phyloP scores from a whole-genome alignment of 2,329 filamentous ascomycete species.

The Sporothrix dimorphospora region DNA sequence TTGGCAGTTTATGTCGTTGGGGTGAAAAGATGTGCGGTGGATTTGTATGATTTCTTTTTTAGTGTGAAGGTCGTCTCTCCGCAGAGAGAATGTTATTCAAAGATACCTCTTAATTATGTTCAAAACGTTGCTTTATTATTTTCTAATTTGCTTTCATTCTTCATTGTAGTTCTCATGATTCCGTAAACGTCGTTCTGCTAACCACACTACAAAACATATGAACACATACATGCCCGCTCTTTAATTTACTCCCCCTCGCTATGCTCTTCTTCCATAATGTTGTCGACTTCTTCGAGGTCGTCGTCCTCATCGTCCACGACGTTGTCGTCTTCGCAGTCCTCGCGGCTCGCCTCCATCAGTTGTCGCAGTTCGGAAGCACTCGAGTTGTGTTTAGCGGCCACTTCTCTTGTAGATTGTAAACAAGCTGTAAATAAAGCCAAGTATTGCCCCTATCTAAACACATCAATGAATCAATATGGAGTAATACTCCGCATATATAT shows the following conservation, averaged over 20 bases:
- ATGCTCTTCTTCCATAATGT: not conserved
- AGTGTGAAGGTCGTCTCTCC: not conserved
- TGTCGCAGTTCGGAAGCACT: not conserved
- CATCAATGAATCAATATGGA: not conserved
- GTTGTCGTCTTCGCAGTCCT: not conserved
- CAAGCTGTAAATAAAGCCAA: too few relatives aligned
- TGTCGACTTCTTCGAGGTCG: not conserved
- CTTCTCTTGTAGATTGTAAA: not conserved
- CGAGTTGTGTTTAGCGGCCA: not conserved
- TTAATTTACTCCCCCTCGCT: not conserved
- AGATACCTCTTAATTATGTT: conserved; percentile 13
- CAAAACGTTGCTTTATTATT: not conserved
- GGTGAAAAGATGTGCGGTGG: too few relatives aligned
- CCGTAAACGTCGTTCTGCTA: not conserved
- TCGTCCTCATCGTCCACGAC: not conserved
- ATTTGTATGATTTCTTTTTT: not conserved
- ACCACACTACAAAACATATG: too few relatives aligned
- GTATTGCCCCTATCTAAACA: not conserved
- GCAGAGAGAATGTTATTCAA: not conserved
- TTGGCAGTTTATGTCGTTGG: too few relatives aligned
- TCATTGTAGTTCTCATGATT: not conserved
- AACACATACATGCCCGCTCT: too few relatives aligned
- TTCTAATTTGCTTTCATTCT: not conserved
- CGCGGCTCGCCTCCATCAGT: not conserved
- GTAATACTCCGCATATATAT: not conserved